Base-by-base conservation (phyloP, 2,329 filamentous ascomycete species). In the Cordyceps tenuipes region DNA sequence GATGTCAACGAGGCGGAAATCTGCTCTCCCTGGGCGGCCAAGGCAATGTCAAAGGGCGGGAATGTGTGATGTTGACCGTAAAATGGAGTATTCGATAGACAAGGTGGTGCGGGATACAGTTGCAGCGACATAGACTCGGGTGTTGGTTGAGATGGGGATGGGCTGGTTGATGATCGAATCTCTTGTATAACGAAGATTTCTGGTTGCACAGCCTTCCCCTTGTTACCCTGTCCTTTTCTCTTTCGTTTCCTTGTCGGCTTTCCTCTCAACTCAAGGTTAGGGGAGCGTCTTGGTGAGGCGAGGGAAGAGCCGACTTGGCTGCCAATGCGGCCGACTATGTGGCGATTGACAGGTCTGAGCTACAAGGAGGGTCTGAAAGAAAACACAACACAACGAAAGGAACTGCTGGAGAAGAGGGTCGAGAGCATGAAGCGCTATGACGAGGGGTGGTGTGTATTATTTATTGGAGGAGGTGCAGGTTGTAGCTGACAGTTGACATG, bases 71-170 rank as follows among this genome's bases (percentile, higher is more conserved):
- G 57, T 4, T 41, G 57, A 26, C 31, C 41, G 26, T 39, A 44
- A 9, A 47, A 59, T 4, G 48, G 57, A 39, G 48, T 46, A 47
- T 39, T 59, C 19, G 29, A 52, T n/a, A 52, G 57, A 9, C 47
- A 47, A 9, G 43, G 39, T 36, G 57, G 57, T 8, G 57, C 57
- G 12, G 15, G 41, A 53, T 34, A 59, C 21, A 59, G 19, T 52
- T 53, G 57, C 15, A 59, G 41, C 43, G 57, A 51, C 57, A 59
- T 59, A 53, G 34, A 51, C 19, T 44, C 23, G 17, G 15, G 15
- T 13, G 34, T n/a, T 29, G 26, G 21, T 8, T n/a, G 36, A 34
- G 31, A 21, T 10, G 19, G 19, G 15, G 3, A 10, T 43, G 10
- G 5, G 55, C 9, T 17, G 43, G 7, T 26, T 15, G 34, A n/a